Base-by-base conservation (phyloP, 2,329 filamentous ascomycete species). In the Aaosphaeria arxii region DNA sequence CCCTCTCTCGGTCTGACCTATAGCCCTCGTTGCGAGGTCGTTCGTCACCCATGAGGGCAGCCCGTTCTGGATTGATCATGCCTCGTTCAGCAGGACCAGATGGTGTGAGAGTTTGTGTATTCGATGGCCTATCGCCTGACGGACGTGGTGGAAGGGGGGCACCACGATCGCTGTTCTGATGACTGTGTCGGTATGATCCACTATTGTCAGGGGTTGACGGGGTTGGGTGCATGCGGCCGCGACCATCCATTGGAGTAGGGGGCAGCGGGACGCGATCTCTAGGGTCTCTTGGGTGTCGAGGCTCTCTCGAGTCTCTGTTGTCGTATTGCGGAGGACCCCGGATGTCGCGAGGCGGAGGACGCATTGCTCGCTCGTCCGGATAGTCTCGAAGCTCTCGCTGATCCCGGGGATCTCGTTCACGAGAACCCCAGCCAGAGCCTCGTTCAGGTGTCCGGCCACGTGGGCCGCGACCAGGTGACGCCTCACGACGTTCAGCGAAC, bases 401-500 rank as follows among this genome's bases (percentile, higher is more conserved):
- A 24, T 24, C 17, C 17, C 17, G 17, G 7, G 39, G 11, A 9
- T 40, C 39, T 11, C 39, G 41, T 11, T 43, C 41, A 30, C 41
- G 11, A 17, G 9, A 7, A 6, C 46, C 51, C 59, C 66, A 68
- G 13, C 63, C 65, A 46, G 52, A 48, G 40, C 62, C 59, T 42
- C 66, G 63, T 30, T 72, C 71, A 13, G 73, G 71, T 4, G 72
- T 72, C 49, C 72, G 64, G 29, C 56, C 58, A 43, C 71, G 65
- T 30, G 59, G 54, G 41, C 67, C 67, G 39, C 65, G 66, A 30
- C 69, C 61, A 30, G 72, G 73, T 17, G 74, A 76, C 30, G 62
- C 61, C 11, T 74, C 72, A 44, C 73, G 70, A 30, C 71, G 64
- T 29, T 55, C 54, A 51, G 52, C 42, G 44, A 51, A 48, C 13